Evolutionary conservation across 148 eudicot species (phyloP).

Genomic region (Nepenthes gracilis): DNA sequence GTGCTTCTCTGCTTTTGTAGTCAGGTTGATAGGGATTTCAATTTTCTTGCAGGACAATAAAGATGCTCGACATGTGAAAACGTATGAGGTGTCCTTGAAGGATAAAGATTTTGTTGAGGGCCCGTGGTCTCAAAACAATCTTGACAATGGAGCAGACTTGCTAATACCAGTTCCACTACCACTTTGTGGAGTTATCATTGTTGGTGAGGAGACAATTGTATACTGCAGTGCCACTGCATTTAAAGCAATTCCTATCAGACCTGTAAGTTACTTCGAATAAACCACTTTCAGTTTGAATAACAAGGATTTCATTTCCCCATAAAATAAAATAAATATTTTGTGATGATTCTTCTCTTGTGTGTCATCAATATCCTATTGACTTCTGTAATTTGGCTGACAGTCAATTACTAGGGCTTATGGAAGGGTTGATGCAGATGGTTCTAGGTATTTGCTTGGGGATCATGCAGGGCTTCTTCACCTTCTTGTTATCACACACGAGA

Average conservation of each 20-base stretch:
- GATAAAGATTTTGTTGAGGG: conserved; percentile 88
- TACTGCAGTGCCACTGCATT: conserved; percentile 90
- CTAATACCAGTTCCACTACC: conserved; percentile 97
- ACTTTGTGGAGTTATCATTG: conserved; percentile 86
- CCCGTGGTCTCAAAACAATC: conserved; percentile 82
- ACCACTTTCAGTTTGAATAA: neutral
- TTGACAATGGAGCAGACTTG: conserved; percentile 90
- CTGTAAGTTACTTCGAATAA: conserved; percentile 37
- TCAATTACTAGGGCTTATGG: conserved; percentile 95
- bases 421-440: conserved; percentile 98
- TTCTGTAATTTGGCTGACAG: conserved; percentile 17
- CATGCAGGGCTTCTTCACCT: conserved; percentile 93
- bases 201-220: conserved; percentile 94
- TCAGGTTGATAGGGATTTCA: neutral
- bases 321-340: neutral
- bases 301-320: neutral
- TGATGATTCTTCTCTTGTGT: neutral
- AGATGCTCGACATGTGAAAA: conserved; percentile 94
- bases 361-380: neutral
- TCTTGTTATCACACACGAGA: conserved; percentile 94
- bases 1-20: neutral
- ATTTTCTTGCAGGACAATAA: conserved; percentile 72
- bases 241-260: conserved; percentile 90
- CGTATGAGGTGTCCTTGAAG: conserved; percentile 85
- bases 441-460: conserved; percentile 91